Percentiles rank a stretch among this genome's conserved stretches.
Evolutionary conservation across 139 green algal genomes (phyloP).

Genomic region (Chlorella sp.): DNA sequence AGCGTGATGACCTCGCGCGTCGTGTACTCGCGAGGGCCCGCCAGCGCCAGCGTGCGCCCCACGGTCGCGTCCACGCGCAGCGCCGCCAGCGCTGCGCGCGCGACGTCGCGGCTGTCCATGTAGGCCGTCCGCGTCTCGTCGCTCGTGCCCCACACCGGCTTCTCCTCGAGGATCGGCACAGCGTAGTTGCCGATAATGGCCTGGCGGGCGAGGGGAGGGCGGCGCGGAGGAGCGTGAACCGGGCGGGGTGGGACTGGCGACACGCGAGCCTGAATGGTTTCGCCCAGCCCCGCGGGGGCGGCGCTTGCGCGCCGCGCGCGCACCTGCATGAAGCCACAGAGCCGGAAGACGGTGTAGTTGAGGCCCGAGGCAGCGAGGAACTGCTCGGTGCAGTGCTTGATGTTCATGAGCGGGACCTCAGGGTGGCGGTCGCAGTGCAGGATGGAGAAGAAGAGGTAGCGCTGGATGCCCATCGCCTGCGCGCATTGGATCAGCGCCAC

Average conservation of each 20-base stretch:
- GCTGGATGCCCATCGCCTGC: slow-evolving; percentile 97
- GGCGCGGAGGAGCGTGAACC: not conserved
- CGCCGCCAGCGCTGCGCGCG: slow-evolving; percentile 84
- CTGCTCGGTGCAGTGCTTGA: slow-evolving; percentile 94
- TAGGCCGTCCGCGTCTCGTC: slow-evolving; percentile 94
- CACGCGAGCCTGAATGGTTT: not conserved
- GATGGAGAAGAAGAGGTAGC: slow-evolving; percentile 98
- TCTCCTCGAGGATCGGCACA: slow-evolving; percentile 97
- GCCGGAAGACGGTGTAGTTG: slow-evolving; percentile 91
- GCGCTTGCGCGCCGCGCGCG: too few species aligned
- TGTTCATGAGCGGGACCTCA: slow-evolving; percentile 93
- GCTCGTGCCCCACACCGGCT: slow-evolving; percentile 94
- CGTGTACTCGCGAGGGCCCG: slow-evolving; percentile 90
- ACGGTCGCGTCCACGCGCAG: slow-evolving; percentile 68
- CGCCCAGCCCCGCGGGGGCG: too few species aligned
- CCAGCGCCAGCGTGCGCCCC: slow-evolving; percentile 84
- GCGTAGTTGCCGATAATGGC: slow-evolving; percentile 98
- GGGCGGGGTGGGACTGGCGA: not conserved
- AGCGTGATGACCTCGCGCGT: slow-evolving; percentile 90
- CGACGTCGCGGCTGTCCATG: slow-evolving; percentile 91
- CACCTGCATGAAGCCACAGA: slow-evolving; percentile 97
- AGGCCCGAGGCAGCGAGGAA: slow-evolving; percentile 83
- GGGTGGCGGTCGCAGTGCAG: slow-evolving; percentile 94
- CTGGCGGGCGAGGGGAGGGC: slow-evolving; percentile 42
- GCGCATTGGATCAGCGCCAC: slow-evolving; percentile 95